These are phyloP conservation scores for Hypoxylon subgilvum DNA, from an alignment of 495 filamentous ascomycete species.

Conservation along the genomic window DNA sequence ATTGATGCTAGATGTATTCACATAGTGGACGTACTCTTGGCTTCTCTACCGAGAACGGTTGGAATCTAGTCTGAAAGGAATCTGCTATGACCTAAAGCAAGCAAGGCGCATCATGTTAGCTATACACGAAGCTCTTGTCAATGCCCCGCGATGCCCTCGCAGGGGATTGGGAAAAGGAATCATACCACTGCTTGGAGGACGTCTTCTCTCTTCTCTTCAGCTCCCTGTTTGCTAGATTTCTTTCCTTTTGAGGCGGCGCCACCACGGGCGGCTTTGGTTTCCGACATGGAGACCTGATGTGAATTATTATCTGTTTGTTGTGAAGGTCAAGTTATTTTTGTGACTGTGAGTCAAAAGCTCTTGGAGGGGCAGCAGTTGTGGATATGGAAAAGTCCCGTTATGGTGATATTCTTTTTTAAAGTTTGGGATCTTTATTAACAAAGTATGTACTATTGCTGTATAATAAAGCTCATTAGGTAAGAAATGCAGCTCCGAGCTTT, in stretches of 20 bases:
- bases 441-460: not conserved
- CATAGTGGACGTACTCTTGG: constrained; percentile 70
- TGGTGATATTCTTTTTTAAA: not conserved
- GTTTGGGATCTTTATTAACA: not conserved
- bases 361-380: constrained; percentile 29
- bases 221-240: constrained; percentile 58
- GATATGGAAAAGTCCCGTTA: not conserved
- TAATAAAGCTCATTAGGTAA: too few relatives aligned
- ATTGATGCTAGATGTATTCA: constrained; percentile 1
- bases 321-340: constrained; percentile 12
- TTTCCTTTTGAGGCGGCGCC: constrained; percentile 57
- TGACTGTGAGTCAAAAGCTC: constrained; percentile 21
- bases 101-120: constrained; percentile 26
- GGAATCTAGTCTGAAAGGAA: constrained; percentile 89
- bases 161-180: constrained; percentile 23
- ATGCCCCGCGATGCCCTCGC: constrained; percentile 24
- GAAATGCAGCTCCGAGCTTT: too few relatives aligned
- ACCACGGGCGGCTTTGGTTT: constrained; percentile 51
- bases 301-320: not conserved
- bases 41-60: constrained; percentile 84
- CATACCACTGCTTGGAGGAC: constrained; percentile 86
- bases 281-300: constrained; percentile 45
- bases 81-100: constrained; percentile 76
- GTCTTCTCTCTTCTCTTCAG: constrained; percentile 78
- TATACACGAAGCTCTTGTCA: constrained; percentile 1